Percentiles rank a stretch among this genome's conserved stretches.
phyloP scores from a whole-genome alignment of 2,329 filamentous ascomycete species.

The Zelopaecilomyces penicillatus region DNA sequence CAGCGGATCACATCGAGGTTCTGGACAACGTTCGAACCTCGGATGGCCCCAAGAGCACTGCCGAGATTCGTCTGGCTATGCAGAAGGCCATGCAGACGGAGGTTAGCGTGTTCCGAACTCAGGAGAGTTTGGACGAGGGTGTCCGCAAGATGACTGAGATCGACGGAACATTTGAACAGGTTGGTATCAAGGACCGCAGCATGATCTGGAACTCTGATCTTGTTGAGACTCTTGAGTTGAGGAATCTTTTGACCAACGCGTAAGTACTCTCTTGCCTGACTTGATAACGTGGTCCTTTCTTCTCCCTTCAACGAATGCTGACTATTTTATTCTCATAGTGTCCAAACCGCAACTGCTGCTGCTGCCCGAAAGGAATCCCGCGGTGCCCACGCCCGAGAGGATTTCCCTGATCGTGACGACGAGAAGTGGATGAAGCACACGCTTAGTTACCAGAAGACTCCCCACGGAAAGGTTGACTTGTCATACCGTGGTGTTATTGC shows the following conservation, averaged over 20 bases:
- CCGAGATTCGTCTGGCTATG: constrained; percentile 84
- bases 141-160: constrained; percentile 80
- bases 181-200: constrained; percentile 95
- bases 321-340: constrained; percentile 34
- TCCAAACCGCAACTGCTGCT: constrained; percentile 85
- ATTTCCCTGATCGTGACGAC: constrained; percentile 92
- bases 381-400: constrained; percentile 94
- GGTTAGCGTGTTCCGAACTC: constrained; percentile 92
- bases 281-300: background rate
- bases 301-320: background rate
- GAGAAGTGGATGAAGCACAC: constrained; percentile 99
- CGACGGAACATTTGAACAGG: constrained; percentile 68
- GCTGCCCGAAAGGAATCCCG: constrained; percentile 95
- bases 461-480: constrained; percentile 80
- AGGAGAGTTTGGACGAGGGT: constrained; percentile 89
- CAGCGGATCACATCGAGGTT: constrained; percentile 75
- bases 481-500: constrained; percentile 76
- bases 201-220: constrained; percentile 99
- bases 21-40: constrained; percentile 81
- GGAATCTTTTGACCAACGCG: constrained; percentile 95
- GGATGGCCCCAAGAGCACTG: constrained; percentile 76
- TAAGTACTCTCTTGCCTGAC: constrained; percentile 41
- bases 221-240: constrained; percentile 89
- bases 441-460: constrained; percentile 87
- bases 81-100: constrained; percentile 98